phyloP scores from a whole-genome alignment of 164 flowering plant species.

The Hamamelis virginiana region DNA sequence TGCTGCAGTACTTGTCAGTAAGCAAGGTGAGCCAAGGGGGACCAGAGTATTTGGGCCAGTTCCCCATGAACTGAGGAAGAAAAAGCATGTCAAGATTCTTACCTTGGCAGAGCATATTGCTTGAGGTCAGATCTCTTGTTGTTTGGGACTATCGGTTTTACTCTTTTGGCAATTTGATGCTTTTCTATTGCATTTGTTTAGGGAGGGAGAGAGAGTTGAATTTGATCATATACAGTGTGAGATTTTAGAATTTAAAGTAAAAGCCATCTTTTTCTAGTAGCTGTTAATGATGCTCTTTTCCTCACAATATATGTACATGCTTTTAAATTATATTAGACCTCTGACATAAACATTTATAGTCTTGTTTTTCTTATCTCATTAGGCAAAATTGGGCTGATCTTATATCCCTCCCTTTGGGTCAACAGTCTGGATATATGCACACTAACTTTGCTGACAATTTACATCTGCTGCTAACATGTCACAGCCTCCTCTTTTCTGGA shows the following conservation, averaged over 20 bases:
- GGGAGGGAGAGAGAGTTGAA: not conserved
- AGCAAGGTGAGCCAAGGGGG: slow-evolving; percentile 86
- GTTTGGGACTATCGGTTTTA: not conserved
- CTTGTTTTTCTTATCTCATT: not conserved
- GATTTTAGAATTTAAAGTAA: not conserved
- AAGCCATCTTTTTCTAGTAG: too few relatives aligned
- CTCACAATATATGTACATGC: not conserved
- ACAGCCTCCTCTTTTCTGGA: too few relatives aligned
- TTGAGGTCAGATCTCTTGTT: slow-evolving; percentile 19
- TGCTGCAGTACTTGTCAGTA: slow-evolving; percentile 83
- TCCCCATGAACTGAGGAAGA: slow-evolving; percentile 83
- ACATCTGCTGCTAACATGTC: too few relatives aligned
- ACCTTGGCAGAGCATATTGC: slow-evolving; percentile 72
- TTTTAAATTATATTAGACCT: not conserved
- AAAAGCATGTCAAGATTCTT: slow-evolving; percentile 85
- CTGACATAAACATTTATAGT: not conserved
- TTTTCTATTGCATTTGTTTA: not conserved
- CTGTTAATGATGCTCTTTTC: not conserved
- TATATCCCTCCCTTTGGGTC: too few relatives aligned
- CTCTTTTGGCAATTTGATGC: not conserved
- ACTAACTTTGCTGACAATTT: too few relatives aligned
- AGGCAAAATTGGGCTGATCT: not conserved
- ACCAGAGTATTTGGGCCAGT: slow-evolving; percentile 90
- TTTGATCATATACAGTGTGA: not conserved
- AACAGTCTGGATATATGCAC: too few relatives aligned